These are phyloP conservation scores for Furcasterigmium furcatum DNA, from an alignment of 2,329 filamentous ascomycete genomes.

Conservation along the genomic window DNA sequence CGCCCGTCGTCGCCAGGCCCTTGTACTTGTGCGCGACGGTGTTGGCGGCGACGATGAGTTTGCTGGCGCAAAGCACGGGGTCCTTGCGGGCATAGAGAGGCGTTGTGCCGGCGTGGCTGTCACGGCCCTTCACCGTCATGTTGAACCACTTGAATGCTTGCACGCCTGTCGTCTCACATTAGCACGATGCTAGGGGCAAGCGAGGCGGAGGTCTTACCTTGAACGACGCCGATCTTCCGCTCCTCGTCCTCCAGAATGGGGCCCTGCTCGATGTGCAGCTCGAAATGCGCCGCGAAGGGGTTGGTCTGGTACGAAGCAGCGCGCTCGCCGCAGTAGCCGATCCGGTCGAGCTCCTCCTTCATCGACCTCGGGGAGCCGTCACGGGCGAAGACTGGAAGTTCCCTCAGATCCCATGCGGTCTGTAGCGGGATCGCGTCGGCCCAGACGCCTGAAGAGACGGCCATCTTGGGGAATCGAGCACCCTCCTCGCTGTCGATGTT, in stretches of 20 bases:
- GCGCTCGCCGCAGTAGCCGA: conserved; percentile 64
- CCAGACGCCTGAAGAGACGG: conserved; percentile 75
- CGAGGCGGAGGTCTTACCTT: not conserved
- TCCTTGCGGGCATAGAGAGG: conserved; percentile 25
- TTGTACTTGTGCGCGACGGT: conserved; percentile 15
- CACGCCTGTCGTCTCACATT: conserved; percentile 13
- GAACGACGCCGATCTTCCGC: conserved; percentile 24
- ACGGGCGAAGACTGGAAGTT: conserved; percentile 45
- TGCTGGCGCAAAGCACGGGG: conserved; percentile 24
- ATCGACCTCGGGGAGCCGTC: conserved; percentile 14
- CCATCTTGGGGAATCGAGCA: conserved; percentile 72
- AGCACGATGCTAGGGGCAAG: too few species aligned
- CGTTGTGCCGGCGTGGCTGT: conserved; percentile 25
- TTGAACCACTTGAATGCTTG: conserved; percentile 29
- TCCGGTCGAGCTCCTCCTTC: conserved; percentile 56
- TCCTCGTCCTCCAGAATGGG: conserved; percentile 9
- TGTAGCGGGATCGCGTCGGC: conserved; percentile 61
- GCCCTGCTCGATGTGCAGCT: conserved; percentile 2
- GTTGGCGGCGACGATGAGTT: conserved; percentile 27
- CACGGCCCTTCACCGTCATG: conserved; percentile 21
- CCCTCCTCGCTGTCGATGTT: conserved; percentile 63
- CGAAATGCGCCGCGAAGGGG: conserved; percentile 70
- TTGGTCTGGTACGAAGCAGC: conserved; percentile 15
- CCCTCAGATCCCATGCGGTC: conserved; percentile 59
- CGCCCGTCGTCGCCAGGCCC: conserved; percentile 24